These are phyloP conservation scores for Salix udensis DNA, from an alignment of 345 rosid species.

Conservation along the genomic window DNA sequence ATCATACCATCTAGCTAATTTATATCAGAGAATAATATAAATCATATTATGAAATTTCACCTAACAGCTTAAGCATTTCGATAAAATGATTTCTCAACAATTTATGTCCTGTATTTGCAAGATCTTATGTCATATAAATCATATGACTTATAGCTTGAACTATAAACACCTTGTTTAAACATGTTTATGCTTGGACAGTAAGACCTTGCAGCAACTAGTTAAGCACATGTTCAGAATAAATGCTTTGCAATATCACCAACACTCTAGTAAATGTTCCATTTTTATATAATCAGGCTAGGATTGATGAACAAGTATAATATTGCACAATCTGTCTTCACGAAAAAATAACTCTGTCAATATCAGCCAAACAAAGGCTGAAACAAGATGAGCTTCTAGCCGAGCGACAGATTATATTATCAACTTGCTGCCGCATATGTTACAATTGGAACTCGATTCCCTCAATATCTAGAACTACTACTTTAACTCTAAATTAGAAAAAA, in stretches of 20 bases:
- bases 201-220: too few species aligned
- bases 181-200: too few species aligned
- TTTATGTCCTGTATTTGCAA: too few species aligned
- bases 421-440: conserved; percentile 48
- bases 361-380: not conserved
- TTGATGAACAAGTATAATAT: not conserved
- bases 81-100: too few species aligned
- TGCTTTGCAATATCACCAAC: not conserved
- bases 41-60: too few species aligned
- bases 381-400: conserved; percentile 6
- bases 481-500: conserved; percentile 3
- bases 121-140: too few species aligned
- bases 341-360: not conserved
- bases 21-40: too few species aligned
- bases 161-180: too few species aligned
- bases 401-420: conserved; percentile 14
- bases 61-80: too few species aligned
- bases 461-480: conserved; percentile 23
- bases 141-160: too few species aligned
- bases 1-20: too few species aligned
- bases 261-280: not conserved
- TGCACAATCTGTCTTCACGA: not conserved
- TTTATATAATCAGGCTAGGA: not conserved
- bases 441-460: conserved; percentile 34
- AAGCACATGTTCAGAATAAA: too few species aligned